A percentile compares a stretch with the other conserved stretches of the same genome.
Conservation (phyloP, 495 filamentous ascomycete genomes). For the Alectoria sarmentosa region DNA sequence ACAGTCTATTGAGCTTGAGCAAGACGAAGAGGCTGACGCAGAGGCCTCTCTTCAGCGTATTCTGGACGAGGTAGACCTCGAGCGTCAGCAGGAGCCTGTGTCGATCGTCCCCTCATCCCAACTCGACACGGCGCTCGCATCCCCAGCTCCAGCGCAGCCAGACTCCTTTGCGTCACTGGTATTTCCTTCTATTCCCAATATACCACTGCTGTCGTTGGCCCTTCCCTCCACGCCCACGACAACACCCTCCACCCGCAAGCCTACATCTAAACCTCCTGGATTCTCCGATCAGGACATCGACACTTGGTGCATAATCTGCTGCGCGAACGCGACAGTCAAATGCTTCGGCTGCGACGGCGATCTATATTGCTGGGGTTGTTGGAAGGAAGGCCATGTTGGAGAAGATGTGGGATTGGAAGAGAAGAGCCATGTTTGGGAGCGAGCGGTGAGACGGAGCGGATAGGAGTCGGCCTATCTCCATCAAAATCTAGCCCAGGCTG, state of each 20-base stretch:
- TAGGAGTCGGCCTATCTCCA: neutral
- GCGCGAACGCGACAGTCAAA: slow-evolving; percentile 53
- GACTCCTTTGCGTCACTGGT: slow-evolving; percentile 20
- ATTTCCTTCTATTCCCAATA: slow-evolving; percentile 18
- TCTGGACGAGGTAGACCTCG: slow-evolving; percentile 21
- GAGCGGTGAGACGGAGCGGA: slow-evolving; percentile 11
- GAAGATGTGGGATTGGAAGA: slow-evolving; percentile 27
- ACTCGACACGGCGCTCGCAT: neutral
- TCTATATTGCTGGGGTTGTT: slow-evolving; percentile 59
- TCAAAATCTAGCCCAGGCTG: neutral
- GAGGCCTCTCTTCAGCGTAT: slow-evolving; percentile 25
- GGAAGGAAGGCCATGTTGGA: slow-evolving; percentile 61
- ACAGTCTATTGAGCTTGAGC: neutral
- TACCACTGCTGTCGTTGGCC: neutral
- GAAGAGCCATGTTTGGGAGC: slow-evolving; percentile 21
- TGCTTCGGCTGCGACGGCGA: slow-evolving; percentile 61
- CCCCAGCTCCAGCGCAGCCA: slow-evolving; percentile 6
- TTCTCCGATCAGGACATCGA: slow-evolving; percentile 35
- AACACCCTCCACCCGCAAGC: slow-evolving; percentile 12
- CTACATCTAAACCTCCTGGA: neutral
- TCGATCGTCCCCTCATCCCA: neutral
- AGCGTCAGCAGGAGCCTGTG: slow-evolving; percentile 5
- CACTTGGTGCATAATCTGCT: slow-evolving; percentile 65
- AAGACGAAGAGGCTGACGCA: slow-evolving; percentile 23
- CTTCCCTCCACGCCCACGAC: slow-evolving; percentile 21